Evolutionary conservation across 371 early-diverging fungal genomes (phyloP), one percentile per base, ranked within the genome.

Genomic region (Mycotypha africana): DNA sequence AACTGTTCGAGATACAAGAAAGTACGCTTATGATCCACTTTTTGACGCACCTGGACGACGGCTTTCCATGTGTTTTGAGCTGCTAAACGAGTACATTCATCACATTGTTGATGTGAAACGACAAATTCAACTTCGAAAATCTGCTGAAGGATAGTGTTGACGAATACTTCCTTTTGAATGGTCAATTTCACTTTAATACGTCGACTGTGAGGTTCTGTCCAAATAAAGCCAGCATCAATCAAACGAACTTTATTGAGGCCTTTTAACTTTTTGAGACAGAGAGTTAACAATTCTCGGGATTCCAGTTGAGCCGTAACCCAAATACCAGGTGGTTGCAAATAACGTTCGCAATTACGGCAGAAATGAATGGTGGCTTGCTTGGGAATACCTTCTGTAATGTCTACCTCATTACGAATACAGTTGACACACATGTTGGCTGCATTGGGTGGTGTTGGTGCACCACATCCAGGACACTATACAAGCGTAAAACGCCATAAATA

Each of bases 11-110:
- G 79, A 68, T 89, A 95, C 54, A 99, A 82, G 76, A 99, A 98
- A 4, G 99, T 99, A 56, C 95, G 82, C 78, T 97, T 95, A 76
- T 97, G 97, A 33, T 82, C 84, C 16, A 93, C 94, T 78, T 97
- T 98, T 75, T 99, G 99, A 49, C 99, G 88, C 20, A 99, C 86
- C 79, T 99, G 99, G 16, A 99, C 99, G 45, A 88, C 81, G 11
- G 97, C 95, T 62, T 92, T 93, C 99, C 99, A 99, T 6, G 93
- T 97, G 60, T 99, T 93, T 67, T 99, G 92, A 6, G 99, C 99
- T 76, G 92, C 97, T 25, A 97, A 85, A 47, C 95, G 86, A 21
- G 93, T 88, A 78, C 99, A 99, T 68, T 97, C 98, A 41, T 91
- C 86, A 67, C 99, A 99, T 65, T 97, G 95, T 70, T 93, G 96